Base-by-base conservation (phyloP, 2,329 filamentous ascomycete species). In the Apiospora saccharicola region DNA sequence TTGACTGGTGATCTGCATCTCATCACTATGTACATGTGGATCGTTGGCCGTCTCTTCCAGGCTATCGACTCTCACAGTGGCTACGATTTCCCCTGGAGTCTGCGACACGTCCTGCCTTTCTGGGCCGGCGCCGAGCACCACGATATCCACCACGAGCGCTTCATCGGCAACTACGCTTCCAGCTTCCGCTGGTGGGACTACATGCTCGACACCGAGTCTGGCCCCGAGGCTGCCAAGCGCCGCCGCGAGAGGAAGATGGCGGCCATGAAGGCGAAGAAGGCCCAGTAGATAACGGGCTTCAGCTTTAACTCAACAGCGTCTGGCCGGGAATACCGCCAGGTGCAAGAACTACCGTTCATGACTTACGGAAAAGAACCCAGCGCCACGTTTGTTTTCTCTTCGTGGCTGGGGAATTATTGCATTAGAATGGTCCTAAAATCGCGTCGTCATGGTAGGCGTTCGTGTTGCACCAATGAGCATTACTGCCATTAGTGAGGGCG, bases 101-200 rank as follows among this genome's bases (percentile, higher is more conserved):
- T 99, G 85, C 94, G 95, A 84, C 94, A 98, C 84, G 93, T 98
- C 88, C 86, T 99, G 70, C 96, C 96, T 47, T 95, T 99, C 90
- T 99, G 96, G 96, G 96, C 96, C 71, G 96, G 96, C 74, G 96
- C 96, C 71, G 92, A 97, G 78, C 96, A 98, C 86, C 96, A 99
- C 86, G 96, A 99, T 80, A 87, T 95, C 64, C 96, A 99, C 86
- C 96, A 99, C 86, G 96, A 99, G 87, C 94, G 95, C 82, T 99
- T 99, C 86, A 95, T 99, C 75, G 96, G 96, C 78, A 99, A 99
- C 88, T 99, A 98, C 83, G 88, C 96, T 70, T 98, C 95, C 81
- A 97, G 94, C 87, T 99, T 99, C 91, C 90, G 96, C 83, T 99
- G 96, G 96, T 99, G 96, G 96, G 96, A 99, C 86, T 97, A 93